Base-by-base conservation (phyloP, 2,329 filamentous ascomycete genomes). In the Trichoderma atrobrunneum region DNA sequence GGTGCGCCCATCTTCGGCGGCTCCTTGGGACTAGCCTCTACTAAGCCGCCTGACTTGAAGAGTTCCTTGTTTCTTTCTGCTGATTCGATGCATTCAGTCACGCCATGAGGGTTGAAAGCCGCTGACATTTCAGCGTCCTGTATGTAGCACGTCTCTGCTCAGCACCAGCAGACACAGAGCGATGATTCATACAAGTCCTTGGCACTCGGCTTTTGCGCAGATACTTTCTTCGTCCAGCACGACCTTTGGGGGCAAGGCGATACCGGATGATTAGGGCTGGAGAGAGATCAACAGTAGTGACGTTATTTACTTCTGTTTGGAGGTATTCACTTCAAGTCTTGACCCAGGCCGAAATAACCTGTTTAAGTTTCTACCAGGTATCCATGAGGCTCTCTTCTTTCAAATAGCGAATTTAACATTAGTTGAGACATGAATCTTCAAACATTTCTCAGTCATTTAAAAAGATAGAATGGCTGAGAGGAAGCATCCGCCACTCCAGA, bases 21-120 rank as follows among this genome's bases (percentile, higher is more conserved):
- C 32, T 14, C 48, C 36, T 30, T 39, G 14, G 51, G 54, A 57
- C n/a, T 51, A 56, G 63, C 60, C 28, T 18, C 60, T 63, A 5
- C 21, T 69, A 30, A 61, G 66, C 36, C 56, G 28, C 56, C 18
- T 51, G 18, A n/a, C 32, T 36, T 26, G 32, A n/a, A 16, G 12
- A 34, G 10, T 32, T 36, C 21, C 63, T 36, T 66, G 51, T 57
- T 54, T 54, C 48, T 3, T 69, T 69, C 32, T 36, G 66, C n/a
- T n/a, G 56, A 61, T 51, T 14, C 28, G 21, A 34, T 18, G 66
- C 24, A 21, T 34, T 51, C 39, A 26, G 66, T 69, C 66, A 69
- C 66, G 66, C 66, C 66, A 69, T 61, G n/a, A 34, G 24, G 34
- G 18, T 12, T 36, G 30, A 51, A 59, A 69, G 39, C 66, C 48